Base-by-base conservation (phyloP, 768 basidiomycete species). In the Boletus insuetus region DNA sequence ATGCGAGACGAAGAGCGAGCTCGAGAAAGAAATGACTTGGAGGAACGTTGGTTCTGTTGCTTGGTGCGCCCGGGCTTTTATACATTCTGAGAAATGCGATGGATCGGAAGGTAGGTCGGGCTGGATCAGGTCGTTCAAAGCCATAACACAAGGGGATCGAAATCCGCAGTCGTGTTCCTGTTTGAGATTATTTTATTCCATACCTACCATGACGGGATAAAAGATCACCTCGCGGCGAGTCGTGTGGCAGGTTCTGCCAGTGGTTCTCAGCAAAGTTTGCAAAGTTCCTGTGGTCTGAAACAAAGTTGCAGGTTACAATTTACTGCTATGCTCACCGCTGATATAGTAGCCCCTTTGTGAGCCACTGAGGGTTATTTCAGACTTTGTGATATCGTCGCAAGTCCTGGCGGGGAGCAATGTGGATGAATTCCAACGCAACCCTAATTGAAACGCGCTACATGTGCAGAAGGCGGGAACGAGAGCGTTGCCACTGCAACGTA, bases 131-230 rank as follows among this genome's bases (percentile, higher is more conserved):
- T 16, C 6, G 22, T 19, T 35, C 17, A 11, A 8, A 6, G 6
- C 4, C 14, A 11, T 29, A 6, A n/a, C 39, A 37, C 26, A 29
- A n/a, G 37, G 26, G n/a, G 32, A 5, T 26, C 2, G 22, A 14
- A 38, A 49, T 42, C 55, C 60, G 60, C 55, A 62, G 60, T 51
- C 29, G 38, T 22, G 6, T 19, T 38, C n/a, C 24, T 17, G 8
- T 19, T 51, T 14, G 29, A 29, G 6, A 46, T 38, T 35, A 26
- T 39, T 24, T n/a, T 6, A 24, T 42, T 13, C 12, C 34, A n/a
- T 35, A 14, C n/a, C 22, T 22, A 20, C 26, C 20, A 56, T 16
- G 24, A 54, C 12, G 35, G 52, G 13, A 38, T n/a, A n/a, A 32
- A 31, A 12, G 17, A 43, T 54, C 17, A 45, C 45, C 14, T 16